These are phyloP conservation scores for Moniliophthora roreri DNA, from an alignment of 1,284 basidiomycete species.

Conservation along the genomic window DNA sequence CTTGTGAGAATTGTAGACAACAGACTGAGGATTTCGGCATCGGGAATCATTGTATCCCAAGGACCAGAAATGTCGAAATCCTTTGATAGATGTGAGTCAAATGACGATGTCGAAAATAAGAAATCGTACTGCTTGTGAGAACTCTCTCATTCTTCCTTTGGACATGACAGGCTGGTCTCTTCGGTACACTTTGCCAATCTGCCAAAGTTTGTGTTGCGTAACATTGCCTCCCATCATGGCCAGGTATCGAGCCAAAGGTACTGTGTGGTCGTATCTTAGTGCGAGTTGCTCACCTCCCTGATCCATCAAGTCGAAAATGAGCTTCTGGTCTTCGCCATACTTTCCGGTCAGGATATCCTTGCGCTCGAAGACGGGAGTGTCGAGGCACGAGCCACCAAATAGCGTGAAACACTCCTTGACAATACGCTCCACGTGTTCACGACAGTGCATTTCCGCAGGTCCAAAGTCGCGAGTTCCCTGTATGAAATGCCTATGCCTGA, in stretches of 20 bases:
- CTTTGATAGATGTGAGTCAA: conserved; percentile 41
- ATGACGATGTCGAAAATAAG: not conserved
- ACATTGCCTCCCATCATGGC: conserved; percentile 88
- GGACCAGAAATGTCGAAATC: conserved; percentile 96
- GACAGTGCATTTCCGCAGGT: conserved; percentile 91
- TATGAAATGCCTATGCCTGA: conserved; percentile 9
- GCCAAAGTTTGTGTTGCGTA: conserved; percentile 84
- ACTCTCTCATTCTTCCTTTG: conserved; percentile 98
- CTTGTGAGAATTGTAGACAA: conserved; percentile 80
- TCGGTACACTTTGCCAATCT: conserved; percentile 97
- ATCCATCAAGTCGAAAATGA: conserved; percentile 97
- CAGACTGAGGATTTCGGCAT: conserved; percentile 88
- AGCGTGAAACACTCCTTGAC: conserved; percentile 89
- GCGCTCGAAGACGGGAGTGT: conserved; percentile 98
- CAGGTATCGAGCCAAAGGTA: conserved; percentile 93
- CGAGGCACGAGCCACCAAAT: conserved; percentile 91
- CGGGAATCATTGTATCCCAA: conserved; percentile 97
- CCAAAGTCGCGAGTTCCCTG: conserved; percentile 97
- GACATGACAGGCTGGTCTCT: conserved; percentile 97
- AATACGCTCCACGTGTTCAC: conserved; percentile 87
- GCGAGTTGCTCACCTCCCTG: conserved; percentile 98
- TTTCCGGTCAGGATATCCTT: conserved; percentile 96
- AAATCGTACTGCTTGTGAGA: conserved; percentile 88
- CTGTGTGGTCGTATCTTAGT: conserved; percentile 95
- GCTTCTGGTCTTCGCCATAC: conserved; percentile 96